Percentiles rank a stretch among this genome's conserved stretches.
These are phyloP conservation scores for Simmondsia chinensis DNA, from an alignment of 148 eudicot genomes.

Conservation along the genomic window DNA sequence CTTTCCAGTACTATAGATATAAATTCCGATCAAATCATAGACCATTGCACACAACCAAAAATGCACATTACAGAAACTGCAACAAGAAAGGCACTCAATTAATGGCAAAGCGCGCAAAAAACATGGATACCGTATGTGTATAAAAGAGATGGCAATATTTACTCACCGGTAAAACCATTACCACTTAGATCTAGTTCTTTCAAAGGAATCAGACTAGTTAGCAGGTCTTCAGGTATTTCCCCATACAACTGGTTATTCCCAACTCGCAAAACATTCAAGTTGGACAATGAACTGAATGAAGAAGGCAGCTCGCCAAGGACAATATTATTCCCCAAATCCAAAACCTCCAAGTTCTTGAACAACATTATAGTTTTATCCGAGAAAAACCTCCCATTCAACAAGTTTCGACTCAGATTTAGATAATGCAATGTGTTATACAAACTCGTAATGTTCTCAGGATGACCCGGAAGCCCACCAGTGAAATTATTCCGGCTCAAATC, in stretches of 20 bases:
- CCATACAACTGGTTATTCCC: slow-evolving; percentile 59
- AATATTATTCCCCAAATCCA: slow-evolving; percentile 71
- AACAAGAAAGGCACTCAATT: too few relatives aligned
- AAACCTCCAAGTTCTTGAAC: slow-evolving; percentile 62
- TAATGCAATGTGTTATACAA: slow-evolving; percentile 58
- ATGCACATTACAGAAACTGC: too few relatives aligned
- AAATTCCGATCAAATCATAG: too few relatives aligned
- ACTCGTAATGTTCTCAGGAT: slow-evolving; percentile 31
- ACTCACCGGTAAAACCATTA: slow-evolving; percentile 84
- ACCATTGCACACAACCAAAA: too few relatives aligned
- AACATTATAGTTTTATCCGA: slow-evolving; percentile 28
- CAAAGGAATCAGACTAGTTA: slow-evolving; percentile 47
- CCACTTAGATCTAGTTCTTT: slow-evolving; percentile 76
- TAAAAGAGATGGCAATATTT: not conserved
- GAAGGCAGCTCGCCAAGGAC: slow-evolving; percentile 65
- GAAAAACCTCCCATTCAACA: slow-evolving; percentile 51
- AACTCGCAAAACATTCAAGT: slow-evolving; percentile 56
- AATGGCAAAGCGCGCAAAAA: too few relatives aligned
- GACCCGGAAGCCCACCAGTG: slow-evolving; percentile 37
- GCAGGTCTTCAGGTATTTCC: slow-evolving; percentile 44
- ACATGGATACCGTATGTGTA: too few relatives aligned
- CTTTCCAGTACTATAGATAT: too few relatives aligned
- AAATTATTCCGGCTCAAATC: slow-evolving; percentile 79
- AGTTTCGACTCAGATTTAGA: slow-evolving; percentile 59
- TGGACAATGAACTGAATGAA: slow-evolving; percentile 38